Evolutionary conservation across 176 grass and related monocot genomes (phyloP), one percentile per base, ranked within the genome.

Genomic region (Coix lacrymajobi): DNA sequence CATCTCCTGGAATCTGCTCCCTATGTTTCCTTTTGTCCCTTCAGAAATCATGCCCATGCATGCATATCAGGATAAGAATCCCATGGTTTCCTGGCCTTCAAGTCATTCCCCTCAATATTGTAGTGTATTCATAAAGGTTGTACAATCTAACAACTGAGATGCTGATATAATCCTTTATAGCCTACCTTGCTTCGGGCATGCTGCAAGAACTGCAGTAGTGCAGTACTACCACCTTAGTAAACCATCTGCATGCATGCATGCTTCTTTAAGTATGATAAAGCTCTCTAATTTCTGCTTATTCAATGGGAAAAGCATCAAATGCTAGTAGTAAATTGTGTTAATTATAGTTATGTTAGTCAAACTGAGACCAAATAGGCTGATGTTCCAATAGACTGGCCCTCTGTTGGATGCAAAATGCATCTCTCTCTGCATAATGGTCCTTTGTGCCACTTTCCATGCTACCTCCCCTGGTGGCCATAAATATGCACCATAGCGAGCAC

Each of bases 51-150:
- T 88, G 74, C 20, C 73, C 74, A 83, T 83, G 74, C 79, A 86
- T 79, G 54, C 77, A 86, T 37, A 82, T 58, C 73, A 69, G 45
- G 32, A 80, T 11, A 72, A 83, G 75, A 75, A 92, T 83, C 83
- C 17, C 26, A 64, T 70, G 82, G 90, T 92, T 92, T 92, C 90
- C 83, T 88, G 79, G 32, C 83, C 69, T 67, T 83, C 90, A 92
- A 92, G 90, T 78, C 83, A 92, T 82, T 62, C 90, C 78, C 69
- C n/a, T 76, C n/a, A 60, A 3, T 88, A 73, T 33, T 68, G 11
- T 78, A 82, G 61, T 74, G 77, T 86, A 79, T 83, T 79, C 79
- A 74, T 74, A 86, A 83, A 83, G 73, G 30, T 32, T 78, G 25
- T n/a, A 74, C 85, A 75, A 10, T 28, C 84, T 11, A 72, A 64